These are phyloP conservation scores for Craspedostauros australis DNA, from an alignment of 108 stramenopile genomes.

Conservation along the genomic window DNA sequence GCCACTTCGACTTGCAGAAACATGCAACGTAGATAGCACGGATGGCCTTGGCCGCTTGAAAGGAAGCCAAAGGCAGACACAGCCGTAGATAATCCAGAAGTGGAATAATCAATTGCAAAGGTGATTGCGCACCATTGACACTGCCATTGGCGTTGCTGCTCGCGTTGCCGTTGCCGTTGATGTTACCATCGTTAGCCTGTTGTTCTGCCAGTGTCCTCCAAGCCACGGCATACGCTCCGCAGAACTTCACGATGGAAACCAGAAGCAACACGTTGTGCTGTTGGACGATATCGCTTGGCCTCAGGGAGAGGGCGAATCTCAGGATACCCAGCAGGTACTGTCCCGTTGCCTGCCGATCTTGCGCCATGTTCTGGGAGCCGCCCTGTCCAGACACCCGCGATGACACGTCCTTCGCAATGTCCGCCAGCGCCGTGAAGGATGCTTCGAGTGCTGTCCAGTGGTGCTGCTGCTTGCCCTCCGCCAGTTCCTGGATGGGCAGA, in stretches of 20 bases:
- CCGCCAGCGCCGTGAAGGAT: constrained; percentile 32
- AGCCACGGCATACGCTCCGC: constrained; percentile 38
- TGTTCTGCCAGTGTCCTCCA: too few species aligned
- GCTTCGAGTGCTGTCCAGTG: constrained; percentile 39
- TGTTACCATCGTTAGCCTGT: too few species aligned
- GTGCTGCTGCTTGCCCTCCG: too few species aligned
- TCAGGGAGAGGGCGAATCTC: constrained; percentile 10
- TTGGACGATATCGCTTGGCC: not conserved
- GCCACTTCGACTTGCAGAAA: constrained; percentile 1
- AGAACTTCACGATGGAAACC: constrained; percentile 26
- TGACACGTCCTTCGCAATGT: constrained; percentile 39
- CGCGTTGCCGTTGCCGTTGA: too few species aligned
- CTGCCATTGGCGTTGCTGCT: too few species aligned
- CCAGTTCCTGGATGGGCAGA: too few species aligned
- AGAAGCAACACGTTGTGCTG: constrained; percentile 19
- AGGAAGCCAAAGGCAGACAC: not conserved
- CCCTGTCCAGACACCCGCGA: constrained; percentile 22
- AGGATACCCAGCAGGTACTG: constrained; percentile 29
- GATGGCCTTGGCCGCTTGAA: constrained; percentile 18
- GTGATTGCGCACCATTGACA: constrained; percentile 19
- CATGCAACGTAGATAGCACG: constrained; percentile 15
- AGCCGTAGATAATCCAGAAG: constrained; percentile 27
- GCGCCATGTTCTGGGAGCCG: constrained; percentile 16
- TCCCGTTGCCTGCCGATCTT: constrained; percentile 23
- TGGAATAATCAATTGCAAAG: constrained; percentile 28